Evolutionary conservation across 192 early-diverging fungal genomes (phyloP), one percentile per base, ranked within the genome.

Genomic region (Pilaira anomala): DNA sequence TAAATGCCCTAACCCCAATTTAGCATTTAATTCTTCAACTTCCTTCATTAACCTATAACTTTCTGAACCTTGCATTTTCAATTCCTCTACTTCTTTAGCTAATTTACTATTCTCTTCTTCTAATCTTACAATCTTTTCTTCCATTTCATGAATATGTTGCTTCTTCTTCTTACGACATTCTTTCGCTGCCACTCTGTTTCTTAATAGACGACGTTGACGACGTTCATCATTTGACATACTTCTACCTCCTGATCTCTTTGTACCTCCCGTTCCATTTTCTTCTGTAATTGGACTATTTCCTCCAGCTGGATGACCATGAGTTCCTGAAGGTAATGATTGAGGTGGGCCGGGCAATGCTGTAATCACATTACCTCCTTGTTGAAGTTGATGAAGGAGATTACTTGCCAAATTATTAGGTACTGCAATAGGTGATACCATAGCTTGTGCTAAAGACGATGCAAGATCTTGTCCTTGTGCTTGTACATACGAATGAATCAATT

Each of bases 101-200:
- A 89, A 62, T 7, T 60, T 68, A 3, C 65, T 61, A 69, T 89
- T 89, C 40, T 92, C 89, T 22, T 85, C 78, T 57, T 87, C 82
- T 19, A 91, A 51, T 26, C 78, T 67, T 11, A 71, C 55, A 8
- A 88, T 78, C 50, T 86, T 83, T 42, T 85, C 77, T 54, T 91
- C 88, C 51, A 93, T 78, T 39, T 87, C 88, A 18, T 74, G 71
- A 26, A 93, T 85, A 61, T 85, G 90, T n/a, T 77, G 81, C 68
- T 93, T 93, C 71, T 91, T 91, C 69, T 93, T 93, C 59, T 88
- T 87, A 7, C 91, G 84, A 52, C 89, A 93, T 66, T 91, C 91
- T 72, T 91, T 91, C 55, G 91, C 91, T 0, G 91, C 91, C 18
- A 91, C 75, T 7, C 91, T 75, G 75, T 93, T 93, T 58, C 88